Evolutionary conservation across 768 basidiomycete genomes (phyloP).

Genomic region (Leccinum fibrillosum): DNA sequence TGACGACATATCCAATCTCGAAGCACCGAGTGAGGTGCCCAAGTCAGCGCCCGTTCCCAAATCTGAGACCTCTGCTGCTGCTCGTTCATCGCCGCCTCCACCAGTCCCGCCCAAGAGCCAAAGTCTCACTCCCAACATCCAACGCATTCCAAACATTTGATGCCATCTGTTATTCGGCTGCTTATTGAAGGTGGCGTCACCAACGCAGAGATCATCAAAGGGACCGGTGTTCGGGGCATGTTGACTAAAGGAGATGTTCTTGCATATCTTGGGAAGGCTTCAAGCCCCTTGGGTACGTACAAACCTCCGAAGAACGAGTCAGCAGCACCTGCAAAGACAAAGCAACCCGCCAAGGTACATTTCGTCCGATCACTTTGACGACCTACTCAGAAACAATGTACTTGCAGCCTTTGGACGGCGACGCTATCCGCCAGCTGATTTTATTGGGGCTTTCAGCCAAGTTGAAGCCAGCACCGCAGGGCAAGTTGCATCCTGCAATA

Average conservation of each 20-base stretch:
- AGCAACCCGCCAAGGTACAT: slow-evolving; percentile 37
- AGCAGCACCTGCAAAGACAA: slow-evolving; percentile 33
- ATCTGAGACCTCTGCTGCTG: slow-evolving; percentile 23
- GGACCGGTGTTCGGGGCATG: slow-evolving; percentile 90
- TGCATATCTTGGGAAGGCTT: slow-evolving; percentile 79
- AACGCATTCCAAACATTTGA: slow-evolving; percentile 66
- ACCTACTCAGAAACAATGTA: background rate
- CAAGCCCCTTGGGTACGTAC: slow-evolving; percentile 71
- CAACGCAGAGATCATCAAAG: slow-evolving; percentile 68
- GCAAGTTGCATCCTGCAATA: slow-evolving; percentile 29
- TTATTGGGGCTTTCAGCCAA: slow-evolving; percentile 56
- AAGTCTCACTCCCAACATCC: slow-evolving; percentile 36
- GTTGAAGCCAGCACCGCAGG: slow-evolving; percentile 45
- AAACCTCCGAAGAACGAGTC: slow-evolving; percentile 40
- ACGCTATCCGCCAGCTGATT: slow-evolving; percentile 62
- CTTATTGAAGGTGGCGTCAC: slow-evolving; percentile 54
- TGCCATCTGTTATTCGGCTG: slow-evolving; percentile 88
- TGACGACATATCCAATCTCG: slow-evolving; percentile 86
- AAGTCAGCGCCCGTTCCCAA: slow-evolving; percentile 12
- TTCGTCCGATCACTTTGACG: background rate
- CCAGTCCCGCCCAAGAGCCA: slow-evolving; percentile 21
- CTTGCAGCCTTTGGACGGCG: slow-evolving; percentile 55
- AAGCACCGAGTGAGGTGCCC: slow-evolving; percentile 38
- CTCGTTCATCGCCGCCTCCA: slow-evolving; percentile 17
- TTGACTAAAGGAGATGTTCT: slow-evolving; percentile 96